A percentile compares a stretch with the other conserved stretches of the same genome.
phyloP scores from a whole-genome alignment of 306 rosid species.

The Glycine tomentella region DNA sequence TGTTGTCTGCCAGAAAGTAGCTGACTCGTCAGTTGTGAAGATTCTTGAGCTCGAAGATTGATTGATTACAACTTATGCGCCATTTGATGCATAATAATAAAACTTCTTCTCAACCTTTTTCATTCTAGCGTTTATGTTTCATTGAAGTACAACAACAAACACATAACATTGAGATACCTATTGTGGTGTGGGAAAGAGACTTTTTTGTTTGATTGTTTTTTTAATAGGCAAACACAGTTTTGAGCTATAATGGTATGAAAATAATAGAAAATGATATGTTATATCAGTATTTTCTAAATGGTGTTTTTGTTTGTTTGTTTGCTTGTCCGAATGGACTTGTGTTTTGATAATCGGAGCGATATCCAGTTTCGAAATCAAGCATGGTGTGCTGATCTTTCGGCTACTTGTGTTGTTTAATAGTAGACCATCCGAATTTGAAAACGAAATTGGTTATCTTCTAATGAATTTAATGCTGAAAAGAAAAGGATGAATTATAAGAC shows the following conservation, averaged over 20 bases:
- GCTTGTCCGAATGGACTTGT: too few species aligned
- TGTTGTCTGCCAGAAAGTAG: slow-evolving; percentile 92
- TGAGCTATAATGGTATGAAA: neutral
- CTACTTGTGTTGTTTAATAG: too few species aligned
- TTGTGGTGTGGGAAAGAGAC: slow-evolving; percentile 10
- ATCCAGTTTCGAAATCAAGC: too few species aligned
- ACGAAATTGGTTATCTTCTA: too few species aligned
- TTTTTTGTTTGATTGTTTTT: slow-evolving; percentile 31
- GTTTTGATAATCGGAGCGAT: too few species aligned
- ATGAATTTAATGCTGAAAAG: too few species aligned
- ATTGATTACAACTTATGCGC: neutral
- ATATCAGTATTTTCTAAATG: neutral
- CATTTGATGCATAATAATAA: neutral
- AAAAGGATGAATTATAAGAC: too few species aligned
- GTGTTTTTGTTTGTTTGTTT: too few species aligned
- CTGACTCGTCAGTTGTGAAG: slow-evolving; percentile 90
- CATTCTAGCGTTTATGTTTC: slow-evolving; percentile 10
- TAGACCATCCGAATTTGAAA: too few species aligned
- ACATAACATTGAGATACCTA: neutral
- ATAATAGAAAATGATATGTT: neutral
- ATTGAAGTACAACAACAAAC: neutral
- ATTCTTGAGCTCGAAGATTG: slow-evolving; percentile 91
- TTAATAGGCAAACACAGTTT: slow-evolving; percentile 12
- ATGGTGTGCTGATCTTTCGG: too few species aligned
- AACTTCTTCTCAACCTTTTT: neutral